Conservation (phyloP, 441 rosid species). For the Gossypium schwendimanii region DNA sequence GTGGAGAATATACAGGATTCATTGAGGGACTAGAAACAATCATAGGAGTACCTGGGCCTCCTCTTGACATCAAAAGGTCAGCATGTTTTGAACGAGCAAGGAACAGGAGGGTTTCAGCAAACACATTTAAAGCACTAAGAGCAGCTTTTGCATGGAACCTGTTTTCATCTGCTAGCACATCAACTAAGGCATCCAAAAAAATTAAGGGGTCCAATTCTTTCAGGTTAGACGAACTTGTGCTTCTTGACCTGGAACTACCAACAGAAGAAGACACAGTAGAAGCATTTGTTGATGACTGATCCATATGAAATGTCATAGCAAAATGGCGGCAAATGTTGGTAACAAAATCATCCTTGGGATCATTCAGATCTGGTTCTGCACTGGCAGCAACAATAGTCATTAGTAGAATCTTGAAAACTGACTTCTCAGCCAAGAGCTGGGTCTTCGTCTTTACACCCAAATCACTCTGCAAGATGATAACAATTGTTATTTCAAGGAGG, state of each 20-base stretch:
- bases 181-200: slow-evolving; percentile 88
- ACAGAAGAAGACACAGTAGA: slow-evolving; percentile 36
- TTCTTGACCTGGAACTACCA: slow-evolving; percentile 59
- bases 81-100: slow-evolving; percentile 87
- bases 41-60: slow-evolving; percentile 85
- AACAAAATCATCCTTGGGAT: slow-evolving; percentile 74
- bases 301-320: slow-evolving; percentile 83
- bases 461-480: slow-evolving; percentile 59
- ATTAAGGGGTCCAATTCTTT: slow-evolving; percentile 85
- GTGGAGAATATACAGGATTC: slow-evolving; percentile 93
- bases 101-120: slow-evolving; percentile 80
- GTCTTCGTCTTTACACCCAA: slow-evolving; percentile 97
- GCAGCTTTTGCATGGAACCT: slow-evolving; percentile 89
- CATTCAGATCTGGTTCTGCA: slow-evolving; percentile 73
- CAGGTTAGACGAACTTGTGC: slow-evolving; percentile 41
- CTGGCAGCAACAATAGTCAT: slow-evolving; percentile 80
- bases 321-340: slow-evolving; percentile 83
- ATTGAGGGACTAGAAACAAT: slow-evolving; percentile 96
- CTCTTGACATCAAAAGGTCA: slow-evolving; percentile 67
- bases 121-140: slow-evolving; percentile 65
- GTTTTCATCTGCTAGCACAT: slow-evolving; percentile 85
- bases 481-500: not conserved
- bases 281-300: slow-evolving; percentile 44
- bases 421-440: slow-evolving; percentile 94
- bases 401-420: slow-evolving; percentile 84